Conservation (phyloP, 1,139 yeast genomes). For the Wickerhamomyces sp. region DNA sequence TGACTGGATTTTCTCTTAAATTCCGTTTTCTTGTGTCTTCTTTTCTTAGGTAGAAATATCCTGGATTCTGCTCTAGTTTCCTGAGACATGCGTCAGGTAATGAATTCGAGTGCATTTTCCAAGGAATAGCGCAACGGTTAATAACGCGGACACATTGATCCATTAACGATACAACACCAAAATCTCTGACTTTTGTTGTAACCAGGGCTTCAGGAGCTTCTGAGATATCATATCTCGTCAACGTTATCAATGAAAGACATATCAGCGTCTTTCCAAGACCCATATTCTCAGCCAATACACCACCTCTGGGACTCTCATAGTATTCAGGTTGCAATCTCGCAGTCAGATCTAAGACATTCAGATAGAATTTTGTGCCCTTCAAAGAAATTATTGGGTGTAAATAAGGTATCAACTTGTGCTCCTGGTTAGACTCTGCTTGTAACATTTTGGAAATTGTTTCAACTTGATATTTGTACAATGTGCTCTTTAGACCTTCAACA, state of each 20-base stretch:
- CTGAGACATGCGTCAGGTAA: slow-evolving; percentile 41
- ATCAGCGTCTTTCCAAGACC: slow-evolving; percentile 70
- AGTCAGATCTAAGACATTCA: slow-evolving; percentile 30
- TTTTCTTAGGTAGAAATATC: slow-evolving; percentile 35
- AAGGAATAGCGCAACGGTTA: slow-evolving; percentile 45
- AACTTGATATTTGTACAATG: slow-evolving; percentile 51
- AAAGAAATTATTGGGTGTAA: slow-evolving; percentile 27
- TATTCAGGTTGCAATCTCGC: slow-evolving; percentile 34
- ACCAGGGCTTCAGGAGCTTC: slow-evolving; percentile 32
- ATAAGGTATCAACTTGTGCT: slow-evolving; percentile 39
- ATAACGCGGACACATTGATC: slow-evolving; percentile 41
- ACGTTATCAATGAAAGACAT: slow-evolving; percentile 54
- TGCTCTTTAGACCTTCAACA: slow-evolving; percentile 45
- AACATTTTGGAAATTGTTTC: slow-evolving; percentile 56
- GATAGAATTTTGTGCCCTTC: slow-evolving; percentile 18
- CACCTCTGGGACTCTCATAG: slow-evolving; percentile 52
- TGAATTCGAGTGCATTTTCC: slow-evolving; percentile 43
- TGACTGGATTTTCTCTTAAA: slow-evolving; percentile 15
- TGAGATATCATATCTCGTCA: slow-evolving; percentile 49
- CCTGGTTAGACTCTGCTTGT: slow-evolving; percentile 40
- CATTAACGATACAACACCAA: slow-evolving; percentile 26
- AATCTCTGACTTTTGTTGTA: slow-evolving; percentile 7
- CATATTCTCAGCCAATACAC: slow-evolving; percentile 73
- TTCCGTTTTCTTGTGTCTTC: slow-evolving; percentile 14
- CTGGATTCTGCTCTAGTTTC: slow-evolving; percentile 36